Evolutionary conservation across 495 filamentous ascomycete genomes (phyloP), one percentile per base, ranked within the genome.

Genomic region (Chaetomium tenue): DNA sequence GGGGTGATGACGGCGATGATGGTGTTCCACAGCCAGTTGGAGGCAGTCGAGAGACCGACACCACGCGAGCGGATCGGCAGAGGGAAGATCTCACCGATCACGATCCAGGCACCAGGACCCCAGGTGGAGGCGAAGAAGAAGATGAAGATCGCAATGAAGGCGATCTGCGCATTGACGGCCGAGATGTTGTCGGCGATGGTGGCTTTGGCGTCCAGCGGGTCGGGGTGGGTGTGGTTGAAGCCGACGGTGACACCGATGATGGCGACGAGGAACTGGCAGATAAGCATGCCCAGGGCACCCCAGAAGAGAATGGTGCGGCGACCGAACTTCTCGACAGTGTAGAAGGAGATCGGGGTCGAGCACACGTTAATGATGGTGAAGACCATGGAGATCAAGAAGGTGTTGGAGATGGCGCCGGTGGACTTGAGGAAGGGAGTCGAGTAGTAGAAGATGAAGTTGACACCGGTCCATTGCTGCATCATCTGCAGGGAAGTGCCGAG

Each of bases 381-480:
- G 78, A 95, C 83, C 70, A 96, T 79, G 63, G 81, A 85, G 71
- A 93, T 90, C 50, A 93, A 75, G 84, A 95, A 95, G 55, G 88
- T 82, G 79, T 92, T 85, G 44, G 65, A 65, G 70, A 95, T 89
- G 67, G 89, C 86, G 55, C 84, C 82, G 3, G 88, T 87, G 37
- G 87, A 81, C 74, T 85, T 76, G 79, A 94, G 89, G 85, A 93
- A 93, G 57, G 87, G 84, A 30, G 89, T 91, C 51, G 87, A 88
- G 75, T 89, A 94, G 82, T 93, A 96, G 85, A 95, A 93, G 79
- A 95, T 87, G 81, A 94, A 93, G 83, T 95, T 94, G 78, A 95
- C 87, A 79, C 91, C 91, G 28, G 90, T 85, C 81, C 79, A 83
- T 79, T 92, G 88, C 77, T 91, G 88, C 79, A 89, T 86, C 83